Evolutionary conservation across 805 yeast species (phyloP), one percentile per base, ranked within the genome.

Genomic region (Starmerella riodocensis): DNA sequence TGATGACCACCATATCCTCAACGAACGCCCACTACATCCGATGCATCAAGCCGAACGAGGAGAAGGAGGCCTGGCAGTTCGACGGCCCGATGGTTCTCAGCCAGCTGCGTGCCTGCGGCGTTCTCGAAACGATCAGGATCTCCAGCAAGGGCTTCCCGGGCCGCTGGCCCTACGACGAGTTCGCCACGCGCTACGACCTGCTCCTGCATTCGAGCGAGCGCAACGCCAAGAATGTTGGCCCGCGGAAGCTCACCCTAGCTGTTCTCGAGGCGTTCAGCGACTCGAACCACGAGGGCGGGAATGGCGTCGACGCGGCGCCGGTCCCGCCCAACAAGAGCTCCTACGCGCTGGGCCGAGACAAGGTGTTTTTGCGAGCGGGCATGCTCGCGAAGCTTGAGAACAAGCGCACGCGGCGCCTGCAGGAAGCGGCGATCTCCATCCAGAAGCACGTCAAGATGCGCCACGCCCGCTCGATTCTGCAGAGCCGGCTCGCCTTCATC

Each of bases 121-220:
- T 88, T 34, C 67, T 88, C 51, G 98, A 91, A 59, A 91, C 98
- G 2, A 88, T 88, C 56, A 69, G 94, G 54, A 88, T 88, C 34
- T 86, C 96, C 1, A 86, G 96, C 64, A 96, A 94, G 36, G 98
- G 98, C 29, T 88, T 86, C 70, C 98, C 98, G 14, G 79, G 95
- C 0, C 71, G 96, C 57, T 84, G 95, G 85, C 74, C 94, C 2
- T 91, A 84, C 56, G 85, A 78, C 37, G 97, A 91, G 56, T 88
- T 88, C 65, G 93, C 85, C 16, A 72, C 76, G 47, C 73, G 95
- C 54, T 88, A 85, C 58, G 88, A 84, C 55, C 76, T 86, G 55
- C 67, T 88, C 43, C 74, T 85, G 29, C 72, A 76, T 29, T 78
- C 95, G 0, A 63, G 66, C 28, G 70, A 73, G 45, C 53, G 55